Evolutionary conservation across 306 rosid genomes (phyloP), one percentile per base, ranked within the genome.

Genomic region (Astragalus glycyphyllos): DNA sequence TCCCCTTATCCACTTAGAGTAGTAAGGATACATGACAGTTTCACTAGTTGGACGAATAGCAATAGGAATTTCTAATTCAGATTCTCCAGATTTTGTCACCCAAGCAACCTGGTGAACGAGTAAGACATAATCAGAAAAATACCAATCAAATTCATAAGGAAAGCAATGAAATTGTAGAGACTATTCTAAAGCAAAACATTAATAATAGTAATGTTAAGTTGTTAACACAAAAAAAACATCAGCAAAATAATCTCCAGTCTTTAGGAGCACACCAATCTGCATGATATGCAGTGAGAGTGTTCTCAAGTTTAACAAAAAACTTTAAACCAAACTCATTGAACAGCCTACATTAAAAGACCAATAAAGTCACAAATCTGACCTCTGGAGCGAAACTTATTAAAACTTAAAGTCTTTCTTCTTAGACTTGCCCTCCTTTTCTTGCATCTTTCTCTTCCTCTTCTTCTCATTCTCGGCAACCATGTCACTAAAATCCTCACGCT

Each of bases 1-100:
- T 71, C 99, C 99, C 77, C 99, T 91, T 15, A 95, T 86, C 99
- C 97, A 95, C 80, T 95, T 95, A 5, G 99, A 89, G 83, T 84
- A 95, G 86, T 88, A 95, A 2, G 99, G 99, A 79, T 95, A 95
- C 99, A 95, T 95, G 72, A 95, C 99, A 37, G 97, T 95, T 79
- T 95, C 99, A 79, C 99, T 95, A 2, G 99, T 95, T 15, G 99
- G 99, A 31, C 99, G 97, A 80, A 95, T 91, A 11, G 99, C 99
- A 32, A 92, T 87, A 9, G 98, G 98, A 35, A 89, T 84, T 71
- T 92, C 98, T 66, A 92, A 54, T 2, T 86, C 86, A 15, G 90
- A 84, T 47, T 92, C 74, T 70, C 98, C 98, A 47, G 96, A 89
- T 76, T 84, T 89, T 41, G 98, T 92, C 26, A 92, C 99, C 99